Evolutionary conservation across 345 rosid species (phyloP).

Genomic region (Populus deltoides): DNA sequence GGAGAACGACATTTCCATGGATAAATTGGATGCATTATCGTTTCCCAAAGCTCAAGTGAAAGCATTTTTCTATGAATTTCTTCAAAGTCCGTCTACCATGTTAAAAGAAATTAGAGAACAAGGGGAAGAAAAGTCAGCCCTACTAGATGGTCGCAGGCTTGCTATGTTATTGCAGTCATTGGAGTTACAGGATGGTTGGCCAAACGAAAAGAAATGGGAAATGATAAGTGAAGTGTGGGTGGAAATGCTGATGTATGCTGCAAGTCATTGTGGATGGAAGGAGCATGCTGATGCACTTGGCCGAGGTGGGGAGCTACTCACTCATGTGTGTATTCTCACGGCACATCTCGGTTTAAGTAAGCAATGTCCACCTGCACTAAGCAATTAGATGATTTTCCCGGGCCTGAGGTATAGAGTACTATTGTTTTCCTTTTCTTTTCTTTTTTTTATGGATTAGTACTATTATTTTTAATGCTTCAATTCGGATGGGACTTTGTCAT

Average conservation of each 20-base stretch:
- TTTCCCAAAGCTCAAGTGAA: background rate
- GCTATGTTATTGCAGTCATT: background rate
- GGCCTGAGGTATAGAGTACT: no score
- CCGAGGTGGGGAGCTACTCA: background rate
- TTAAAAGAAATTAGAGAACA: accelerated
- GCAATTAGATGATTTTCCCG: background rate
- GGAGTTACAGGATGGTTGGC: background rate
- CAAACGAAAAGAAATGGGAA: background rate
- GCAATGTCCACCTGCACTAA: background rate
- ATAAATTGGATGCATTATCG: no score
- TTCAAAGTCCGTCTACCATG: background rate
- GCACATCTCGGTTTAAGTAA: background rate
- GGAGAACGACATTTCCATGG: no score
- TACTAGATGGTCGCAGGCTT: background rate
- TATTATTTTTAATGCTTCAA: no score
- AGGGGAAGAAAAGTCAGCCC: background rate
- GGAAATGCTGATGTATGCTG: background rate
- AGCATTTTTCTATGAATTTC: background rate
- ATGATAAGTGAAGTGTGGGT: background rate
- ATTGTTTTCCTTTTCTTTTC: no score
- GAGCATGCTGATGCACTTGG: background rate
- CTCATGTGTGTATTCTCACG: background rate
- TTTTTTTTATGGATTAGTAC: no score
- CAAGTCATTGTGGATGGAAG: background rate
- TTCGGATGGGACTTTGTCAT: no score